phyloP scores from a whole-genome alignment of 2,329 filamentous ascomycete genomes.

The Talaromyces sp. region DNA sequence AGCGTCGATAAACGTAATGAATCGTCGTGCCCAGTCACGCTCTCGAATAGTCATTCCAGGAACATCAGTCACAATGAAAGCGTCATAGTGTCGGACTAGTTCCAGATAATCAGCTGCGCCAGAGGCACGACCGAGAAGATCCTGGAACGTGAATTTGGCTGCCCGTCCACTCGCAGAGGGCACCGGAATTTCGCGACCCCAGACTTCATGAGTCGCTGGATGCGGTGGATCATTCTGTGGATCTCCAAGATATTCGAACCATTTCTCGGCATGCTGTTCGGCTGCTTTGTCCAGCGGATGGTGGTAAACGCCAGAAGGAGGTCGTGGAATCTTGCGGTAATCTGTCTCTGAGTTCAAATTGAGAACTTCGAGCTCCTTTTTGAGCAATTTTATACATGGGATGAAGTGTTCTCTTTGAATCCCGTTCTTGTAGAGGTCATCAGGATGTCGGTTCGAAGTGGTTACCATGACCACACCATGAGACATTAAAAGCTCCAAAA shows the following conservation, averaged over 20 bases:
- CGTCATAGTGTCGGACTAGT: conserved; percentile 81
- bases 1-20: conserved; percentile 97
- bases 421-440: conserved; percentile 96
- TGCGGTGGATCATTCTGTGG: conserved; percentile 72
- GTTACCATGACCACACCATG: conserved; percentile 96
- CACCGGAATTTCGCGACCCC: conserved; percentile 86
- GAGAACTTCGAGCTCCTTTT: conserved; percentile 77
- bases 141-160: conserved; percentile 87
- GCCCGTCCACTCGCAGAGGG: conserved; percentile 83
- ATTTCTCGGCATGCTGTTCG: conserved; percentile 78
- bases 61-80: conserved; percentile 87
- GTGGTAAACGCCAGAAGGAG: conserved; percentile 91
- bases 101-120: conserved; percentile 95
- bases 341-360: conserved; percentile 94
- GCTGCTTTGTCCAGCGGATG: conserved; percentile 78
- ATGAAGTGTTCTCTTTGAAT: conserved; percentile 95
- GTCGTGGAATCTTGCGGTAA: conserved; percentile 93
- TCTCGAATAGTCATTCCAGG: conserved; percentile 86
- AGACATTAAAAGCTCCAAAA: conserved; percentile 88
- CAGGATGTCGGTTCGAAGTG: conserved; percentile 92
- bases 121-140: conserved; percentile 83
- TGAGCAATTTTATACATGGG: conserved; percentile 89
- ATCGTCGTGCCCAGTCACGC: conserved; percentile 82
- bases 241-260: conserved; percentile 93
- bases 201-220: conserved; percentile 75